Evolutionary conservation across 495 filamentous ascomycete genomes (phyloP).

Genomic region (Chaetomium fimeti): DNA sequence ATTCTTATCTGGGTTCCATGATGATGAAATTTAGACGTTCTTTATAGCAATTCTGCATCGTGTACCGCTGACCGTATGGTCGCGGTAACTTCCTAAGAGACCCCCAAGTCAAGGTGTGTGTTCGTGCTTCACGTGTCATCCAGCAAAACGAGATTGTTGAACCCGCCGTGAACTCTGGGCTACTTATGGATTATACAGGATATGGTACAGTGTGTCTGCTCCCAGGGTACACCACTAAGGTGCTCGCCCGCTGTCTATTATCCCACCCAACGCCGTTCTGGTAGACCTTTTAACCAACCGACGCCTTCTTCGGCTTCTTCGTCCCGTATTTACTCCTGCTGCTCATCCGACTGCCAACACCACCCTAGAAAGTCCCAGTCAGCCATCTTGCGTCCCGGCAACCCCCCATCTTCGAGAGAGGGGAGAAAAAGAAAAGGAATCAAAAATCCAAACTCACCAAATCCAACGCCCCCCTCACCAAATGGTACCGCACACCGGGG

Average conservation of each 20-base stretch:
- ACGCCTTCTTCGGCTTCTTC: conserved; percentile 88
- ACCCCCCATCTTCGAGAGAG: background rate
- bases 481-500: conserved; percentile 93
- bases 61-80: no score
- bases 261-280: background rate
- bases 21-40: background rate
- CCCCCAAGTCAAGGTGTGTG: background rate
- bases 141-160: background rate
- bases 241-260: background rate
- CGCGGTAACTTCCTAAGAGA: background rate
- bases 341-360: conserved; percentile 77
- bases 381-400: conserved; percentile 17
- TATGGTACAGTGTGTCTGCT: conserved; percentile 15
- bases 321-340: conserved; percentile 96
- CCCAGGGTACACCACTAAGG: background rate
- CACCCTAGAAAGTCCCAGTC: conserved; percentile 60
- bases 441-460: conserved; percentile 62
- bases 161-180: background rate
- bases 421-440: background rate
- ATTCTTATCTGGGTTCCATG: background rate
- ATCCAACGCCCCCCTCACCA: conserved; percentile 90
- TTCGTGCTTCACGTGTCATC: background rate
- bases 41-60: background rate
- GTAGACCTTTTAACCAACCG: conserved; percentile 38
- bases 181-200: conserved; percentile 13